Percentiles rank a stretch among this genome's conserved stretches.
Conservation (phyloP, 2,329 filamentous ascomycete genomes). For the Periconia digitata region DNA sequence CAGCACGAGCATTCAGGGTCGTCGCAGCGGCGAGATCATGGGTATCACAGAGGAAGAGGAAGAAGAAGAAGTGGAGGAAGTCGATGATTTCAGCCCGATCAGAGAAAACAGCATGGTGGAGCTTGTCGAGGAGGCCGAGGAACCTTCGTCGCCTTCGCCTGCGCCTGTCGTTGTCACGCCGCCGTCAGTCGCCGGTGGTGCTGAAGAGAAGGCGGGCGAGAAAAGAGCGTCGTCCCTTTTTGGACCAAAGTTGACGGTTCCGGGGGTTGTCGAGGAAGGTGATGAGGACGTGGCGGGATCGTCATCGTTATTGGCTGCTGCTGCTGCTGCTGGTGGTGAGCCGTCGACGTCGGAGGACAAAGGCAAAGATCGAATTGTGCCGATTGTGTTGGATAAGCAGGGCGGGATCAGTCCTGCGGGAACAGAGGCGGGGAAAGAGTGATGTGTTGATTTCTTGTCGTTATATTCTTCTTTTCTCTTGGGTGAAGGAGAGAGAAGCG, state of each 20-base stretch:
- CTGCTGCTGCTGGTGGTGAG: too few species aligned
- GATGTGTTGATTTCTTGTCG: too few species aligned
- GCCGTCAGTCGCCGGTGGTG: neutral
- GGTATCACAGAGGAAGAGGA: conserved; percentile 53
- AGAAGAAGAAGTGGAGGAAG: conserved; percentile 54
- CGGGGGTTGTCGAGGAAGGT: neutral
- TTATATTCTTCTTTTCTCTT: too few species aligned
- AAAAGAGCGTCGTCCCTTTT: neutral
- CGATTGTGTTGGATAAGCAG: neutral
- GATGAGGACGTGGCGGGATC: too few species aligned
- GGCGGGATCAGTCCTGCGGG: neutral
- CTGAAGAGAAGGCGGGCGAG: neutral
- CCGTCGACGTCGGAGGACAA: too few species aligned
- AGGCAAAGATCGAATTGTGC: neutral
- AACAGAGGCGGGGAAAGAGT: too few species aligned
- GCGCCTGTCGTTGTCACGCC: neutral
- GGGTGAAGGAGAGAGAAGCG: too few species aligned
- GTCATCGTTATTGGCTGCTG: too few species aligned
- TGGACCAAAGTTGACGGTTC: neutral
- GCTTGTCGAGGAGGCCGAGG: conserved; percentile 39
- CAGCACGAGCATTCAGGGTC: conserved; percentile 63
- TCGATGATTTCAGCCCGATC: conserved; percentile 61
- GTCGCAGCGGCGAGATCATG: conserved; percentile 74
- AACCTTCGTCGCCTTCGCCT: conserved; percentile 6
- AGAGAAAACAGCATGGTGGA: conserved; percentile 27